Base-by-base conservation (phyloP, 2,329 filamentous ascomycete genomes). In the Thielaviopsis ethacetica region DNA sequence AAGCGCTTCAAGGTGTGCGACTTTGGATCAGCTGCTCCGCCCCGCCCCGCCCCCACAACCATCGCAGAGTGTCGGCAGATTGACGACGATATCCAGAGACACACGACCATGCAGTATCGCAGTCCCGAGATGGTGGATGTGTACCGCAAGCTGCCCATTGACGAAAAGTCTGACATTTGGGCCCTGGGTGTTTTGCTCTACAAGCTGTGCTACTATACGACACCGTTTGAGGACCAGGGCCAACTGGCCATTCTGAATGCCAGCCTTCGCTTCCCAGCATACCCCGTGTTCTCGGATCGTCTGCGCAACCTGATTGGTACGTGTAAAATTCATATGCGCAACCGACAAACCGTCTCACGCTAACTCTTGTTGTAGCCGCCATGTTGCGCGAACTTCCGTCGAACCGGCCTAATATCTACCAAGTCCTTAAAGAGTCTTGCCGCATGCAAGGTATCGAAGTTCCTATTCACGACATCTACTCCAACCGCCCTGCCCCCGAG, bases 51-150 rank as follows among this genome's bases (percentile, higher is more conserved):
- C 50, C 91, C 93, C 13, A 88, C 83, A 17, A 91, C 88, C 5
- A 86, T 91, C 6, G 83, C 84, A 47, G 93, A 98, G 71, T 95
- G 91, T 64, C 84, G 91, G 60, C 71, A 94, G 65, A 89, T 97
- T 67, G 93, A 98, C 71, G 93, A 98, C 68, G 93, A 98, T 71
- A 85, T 98, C 13, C 93, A 97, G 71, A 88, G 88, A 66, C 91
- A 98, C 69, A 98, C 93, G 0, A 98, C 93, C 0, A 79, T 98
- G 72, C 93, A 98, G 70, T 98, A 98, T 70, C 81, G 93, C 64
- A 97, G 91, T 69, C 93, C 93, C 5, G 93, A 98, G 72, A 98
- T 98, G 93, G 85, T 98, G 62, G 93, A 98, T 67, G 93, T 98
- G 24, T 98, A 96, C 72, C 80, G 91, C 63, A 95, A 94, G 71